Conservation (phyloP, 2,329 filamentous ascomycete species). For the Diplodia intermedia region DNA sequence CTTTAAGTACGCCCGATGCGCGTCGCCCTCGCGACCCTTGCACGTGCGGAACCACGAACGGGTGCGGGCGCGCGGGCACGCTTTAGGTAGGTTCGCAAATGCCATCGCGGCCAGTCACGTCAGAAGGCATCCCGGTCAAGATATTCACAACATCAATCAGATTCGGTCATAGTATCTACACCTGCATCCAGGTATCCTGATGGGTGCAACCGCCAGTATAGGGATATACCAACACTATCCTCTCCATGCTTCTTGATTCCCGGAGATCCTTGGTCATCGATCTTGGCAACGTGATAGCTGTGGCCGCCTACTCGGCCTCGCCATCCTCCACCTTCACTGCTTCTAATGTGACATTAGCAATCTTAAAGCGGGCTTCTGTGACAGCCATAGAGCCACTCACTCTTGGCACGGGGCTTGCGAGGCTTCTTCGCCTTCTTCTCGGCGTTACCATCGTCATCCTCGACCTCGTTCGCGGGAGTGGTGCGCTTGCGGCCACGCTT, state of each 20-base stretch:
- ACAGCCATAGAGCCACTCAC: not conserved
- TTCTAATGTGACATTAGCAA: not conserved
- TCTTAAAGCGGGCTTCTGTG: not conserved
- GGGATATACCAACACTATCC: not conserved
- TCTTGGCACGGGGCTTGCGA: conserved; percentile 13
- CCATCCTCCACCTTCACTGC: not conserved
- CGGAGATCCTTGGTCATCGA: not conserved
- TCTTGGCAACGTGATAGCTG: not conserved
- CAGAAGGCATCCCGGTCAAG: not conserved
- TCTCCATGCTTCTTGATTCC: not conserved
- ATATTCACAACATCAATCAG: not conserved
- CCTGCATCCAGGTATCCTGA: not conserved
- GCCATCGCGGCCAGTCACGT: not conserved
- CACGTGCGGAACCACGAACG: not conserved
- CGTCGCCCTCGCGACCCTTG: not conserved
- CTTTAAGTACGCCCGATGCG: not conserved
- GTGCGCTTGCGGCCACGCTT: conserved; percentile 27
- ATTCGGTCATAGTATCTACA: not conserved
- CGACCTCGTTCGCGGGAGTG: not conserved
- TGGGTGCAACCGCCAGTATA: not conserved
- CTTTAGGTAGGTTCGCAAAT: not conserved
- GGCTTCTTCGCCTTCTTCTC: conserved; percentile 5
- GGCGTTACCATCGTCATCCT: not conserved
- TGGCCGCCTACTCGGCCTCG: not conserved
- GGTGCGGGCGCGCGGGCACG: not conserved